Evolutionary conservation across 2,329 filamentous ascomycete genomes (phyloP).

Genomic region (Colletotrichum tamarilloi): DNA sequence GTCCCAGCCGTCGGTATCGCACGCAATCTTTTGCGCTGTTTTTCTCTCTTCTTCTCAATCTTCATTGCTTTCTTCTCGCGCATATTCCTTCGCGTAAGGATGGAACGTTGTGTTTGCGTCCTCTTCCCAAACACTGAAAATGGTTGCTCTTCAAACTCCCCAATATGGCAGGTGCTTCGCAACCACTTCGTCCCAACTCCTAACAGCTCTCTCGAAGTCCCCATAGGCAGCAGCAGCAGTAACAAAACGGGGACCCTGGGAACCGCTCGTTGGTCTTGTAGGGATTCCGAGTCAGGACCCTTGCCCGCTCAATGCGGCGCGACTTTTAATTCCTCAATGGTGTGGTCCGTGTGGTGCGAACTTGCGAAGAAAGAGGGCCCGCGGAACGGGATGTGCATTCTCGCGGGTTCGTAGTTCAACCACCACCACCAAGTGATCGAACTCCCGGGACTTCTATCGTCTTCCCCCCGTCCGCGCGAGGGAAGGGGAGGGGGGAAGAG

Average conservation of each 20-base stretch:
- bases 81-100: neutral
- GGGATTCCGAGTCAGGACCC: conserved; percentile 28
- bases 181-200: neutral
- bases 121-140: neutral
- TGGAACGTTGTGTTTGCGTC: neutral
- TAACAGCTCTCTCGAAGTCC: neutral
- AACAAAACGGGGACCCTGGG: neutral
- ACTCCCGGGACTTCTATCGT: neutral
- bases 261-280: neutral
- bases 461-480: neutral
- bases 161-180: conserved; percentile 23
- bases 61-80: neutral
- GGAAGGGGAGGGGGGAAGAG: neutral
- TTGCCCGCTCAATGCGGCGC: conserved; percentile 16
- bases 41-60: neutral
- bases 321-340: conserved; percentile 16
- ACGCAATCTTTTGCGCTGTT: conserved; percentile 17
- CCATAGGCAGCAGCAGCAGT: neutral
- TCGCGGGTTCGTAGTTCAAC: neutral
- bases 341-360: neutral
- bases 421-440: neutral
- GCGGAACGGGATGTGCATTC: neutral
- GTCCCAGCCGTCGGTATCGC: neutral
- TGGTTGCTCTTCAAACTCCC: neutral
- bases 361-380: neutral